These are phyloP conservation scores for Populus hybrid DNA, from an alignment of 441 rosid genomes.

Conservation along the genomic window DNA sequence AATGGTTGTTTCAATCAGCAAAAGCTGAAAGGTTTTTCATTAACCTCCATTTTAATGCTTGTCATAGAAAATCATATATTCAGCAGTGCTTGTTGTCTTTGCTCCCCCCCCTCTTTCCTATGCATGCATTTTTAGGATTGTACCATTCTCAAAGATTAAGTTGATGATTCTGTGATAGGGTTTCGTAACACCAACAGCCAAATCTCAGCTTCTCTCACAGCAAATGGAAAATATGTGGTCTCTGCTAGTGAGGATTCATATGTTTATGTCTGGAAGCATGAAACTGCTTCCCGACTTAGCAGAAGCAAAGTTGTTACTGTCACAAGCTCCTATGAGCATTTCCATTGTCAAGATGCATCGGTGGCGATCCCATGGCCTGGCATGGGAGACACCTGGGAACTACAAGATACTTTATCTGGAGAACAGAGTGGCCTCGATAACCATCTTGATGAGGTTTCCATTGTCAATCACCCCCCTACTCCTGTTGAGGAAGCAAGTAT, in stretches of 20 bases:
- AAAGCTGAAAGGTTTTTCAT: background rate
- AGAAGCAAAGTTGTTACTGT: conserved; percentile 69
- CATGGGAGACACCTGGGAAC: conserved; percentile 47
- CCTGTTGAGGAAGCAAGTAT: conserved; percentile 64
- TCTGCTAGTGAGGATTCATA: conserved; percentile 96
- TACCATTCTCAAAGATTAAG: conserved; percentile 16
- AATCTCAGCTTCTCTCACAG: conserved; percentile 77
- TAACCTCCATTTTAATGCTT: background rate
- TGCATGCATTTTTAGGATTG: conserved; percentile 7
- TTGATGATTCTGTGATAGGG: conserved; percentile 48
- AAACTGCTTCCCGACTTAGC: conserved; percentile 69
- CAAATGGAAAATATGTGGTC: conserved; percentile 79
- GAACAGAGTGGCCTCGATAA: conserved; percentile 43
- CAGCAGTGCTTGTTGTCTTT: background rate
- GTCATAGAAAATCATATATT: background rate
- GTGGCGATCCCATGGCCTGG: conserved; percentile 97
- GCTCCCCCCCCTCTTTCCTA: background rate
- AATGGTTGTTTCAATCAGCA: background rate
- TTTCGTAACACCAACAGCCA: conserved; percentile 92
- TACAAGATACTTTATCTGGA: conserved; percentile 29
- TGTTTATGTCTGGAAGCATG: conserved; percentile 93
- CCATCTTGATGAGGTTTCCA: conserved; percentile 51
- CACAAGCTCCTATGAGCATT: conserved; percentile 77
- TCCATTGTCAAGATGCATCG: conserved; percentile 87
- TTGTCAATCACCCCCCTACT: conserved; percentile 80